Evolutionary conservation across 2,329 filamentous ascomycete genomes (phyloP), one percentile per base, ranked within the genome.

Genomic region (Xylariaceae sp.): DNA sequence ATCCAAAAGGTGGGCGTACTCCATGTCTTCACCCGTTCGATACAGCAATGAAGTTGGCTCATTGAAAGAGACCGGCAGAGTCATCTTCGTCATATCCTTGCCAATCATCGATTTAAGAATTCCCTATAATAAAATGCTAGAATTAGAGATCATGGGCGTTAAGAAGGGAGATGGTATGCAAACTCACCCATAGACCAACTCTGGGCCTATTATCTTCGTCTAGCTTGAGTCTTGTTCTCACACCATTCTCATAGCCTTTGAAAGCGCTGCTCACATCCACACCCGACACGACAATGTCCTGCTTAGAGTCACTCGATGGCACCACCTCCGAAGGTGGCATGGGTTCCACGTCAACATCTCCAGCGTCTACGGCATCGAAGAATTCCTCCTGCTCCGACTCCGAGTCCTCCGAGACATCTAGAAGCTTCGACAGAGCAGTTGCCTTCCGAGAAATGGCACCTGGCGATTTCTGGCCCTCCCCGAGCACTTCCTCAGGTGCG

Each of bases 1-100:
- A 69, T 99, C 92, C 28, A 99, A 82, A 6, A 99, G 85, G 67
- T 98, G 92, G 0, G 91, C 90, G 71, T 99, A 99, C 75, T 99
- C 95, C 91, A 99, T 94, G 70, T 99, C 95, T 76, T 99, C 95
- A 4, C 91, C 92, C 39, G 96, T 94, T 71, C 95, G 91, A 74
- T 98, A 95, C 7, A 99, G 83, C 11, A 99, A 80, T 5, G 95
- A 98, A 0, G 95, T 99, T 0, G 95, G 95, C 75, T 99, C 95
- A 76, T 99, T 99, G 80, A 99, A 98, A 0, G 95, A 96, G 2
- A 99, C 95, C 0, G 95, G 95, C 17, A 99, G 79, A 0, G 95
- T 98, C 94, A 99, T 99, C 79, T 96, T 98, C 33, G 95, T 98
- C 95, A 99, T 98, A 71, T 99, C 95, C 74, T 99, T 98, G 62